Base-by-base conservation (phyloP, 176 grass and related monocot species). In the Alloteropsis semialata region DNA sequence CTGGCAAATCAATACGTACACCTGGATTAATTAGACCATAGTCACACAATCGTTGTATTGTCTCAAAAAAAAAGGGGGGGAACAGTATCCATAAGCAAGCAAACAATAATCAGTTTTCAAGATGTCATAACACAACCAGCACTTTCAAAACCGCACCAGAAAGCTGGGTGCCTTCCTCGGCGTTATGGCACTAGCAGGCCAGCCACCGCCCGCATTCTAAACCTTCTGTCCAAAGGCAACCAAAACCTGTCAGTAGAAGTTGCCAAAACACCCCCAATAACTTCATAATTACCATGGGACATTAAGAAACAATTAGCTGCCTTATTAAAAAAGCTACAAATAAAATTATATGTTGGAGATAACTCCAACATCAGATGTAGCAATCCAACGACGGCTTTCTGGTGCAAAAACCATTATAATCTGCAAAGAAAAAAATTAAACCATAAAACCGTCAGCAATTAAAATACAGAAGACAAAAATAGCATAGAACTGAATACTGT, bases 141-240 rank as follows among this genome's bases (percentile, higher is more conserved):
- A 81, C 36, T 65, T 43, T 75, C 63, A 85, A 81, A 85, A 76
- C 49, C 37, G 54, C 70, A 81, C 44, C 71, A 81, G 77, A 85
- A 81, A 89, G 46, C 87, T 71, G 43, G 33, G 34, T 4, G n/a
- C 71, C 78, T 69, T 77, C 71, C 75, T 58, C 72, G 24, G 44
- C 43, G 46, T 81, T 53, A 69, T 22, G 0, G 25, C 34, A 42
- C 34, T 80, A 64, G 78, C 77, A 45, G 58, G 66, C 45, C 46
- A 45, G 56, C 17, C 60, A 78, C 38, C 75, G 2, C 70, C 77
- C 43, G 51, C 60, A 64, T 75, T 89, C 49, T 80, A 84, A 80
- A 59, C 50, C 82, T 75, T 75, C 69, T 89, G 82, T 84, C 51
- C 69, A 84, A 69, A 80, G 76, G 69, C 32, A 84, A 84, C 62